Evolutionary conservation across 768 basidiomycete species (phyloP).

Genomic region (Lentinula boryana): DNA sequence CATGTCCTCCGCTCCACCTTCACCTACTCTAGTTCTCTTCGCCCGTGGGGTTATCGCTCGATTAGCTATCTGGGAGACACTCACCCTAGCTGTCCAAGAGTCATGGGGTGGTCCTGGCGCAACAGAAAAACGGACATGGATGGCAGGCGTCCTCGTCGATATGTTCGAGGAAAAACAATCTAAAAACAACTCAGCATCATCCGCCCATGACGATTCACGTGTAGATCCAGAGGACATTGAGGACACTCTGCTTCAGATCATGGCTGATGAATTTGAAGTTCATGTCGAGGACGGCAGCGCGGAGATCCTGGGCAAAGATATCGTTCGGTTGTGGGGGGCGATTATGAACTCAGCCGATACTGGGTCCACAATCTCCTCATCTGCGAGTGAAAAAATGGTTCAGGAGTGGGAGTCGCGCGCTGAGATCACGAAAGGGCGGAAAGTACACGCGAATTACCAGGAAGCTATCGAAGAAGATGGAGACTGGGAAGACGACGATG

Average conservation of each 20-base stretch:
- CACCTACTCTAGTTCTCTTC: slow-evolving; percentile 59
- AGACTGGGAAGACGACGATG: slow-evolving; percentile 43
- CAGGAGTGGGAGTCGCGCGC: slow-evolving; percentile 61
- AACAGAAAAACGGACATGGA: slow-evolving; percentile 74
- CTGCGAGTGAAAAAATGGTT: slow-evolving; percentile 23
- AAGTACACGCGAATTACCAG: slow-evolving; percentile 34
- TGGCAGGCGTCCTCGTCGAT: slow-evolving; percentile 77
- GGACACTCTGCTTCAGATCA: slow-evolving; percentile 73
- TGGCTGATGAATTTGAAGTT: slow-evolving; percentile 85
- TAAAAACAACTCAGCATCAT: background rate
- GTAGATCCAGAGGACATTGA: slow-evolving; percentile 75
- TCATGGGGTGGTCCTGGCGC: slow-evolving; percentile 79
- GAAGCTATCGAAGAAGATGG: slow-evolving; percentile 32
- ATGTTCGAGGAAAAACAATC: slow-evolving; percentile 53
- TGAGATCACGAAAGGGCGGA: slow-evolving; percentile 51
- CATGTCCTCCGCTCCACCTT: slow-evolving; percentile 22
- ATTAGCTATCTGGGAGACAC: slow-evolving; percentile 77
- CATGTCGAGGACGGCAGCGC: slow-evolving; percentile 82
- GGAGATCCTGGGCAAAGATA: slow-evolving; percentile 63
- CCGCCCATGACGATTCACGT: slow-evolving; percentile 16
- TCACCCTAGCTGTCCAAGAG: slow-evolving; percentile 81
- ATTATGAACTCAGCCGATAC: slow-evolving; percentile 15
- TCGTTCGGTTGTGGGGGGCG: slow-evolving; percentile 64
- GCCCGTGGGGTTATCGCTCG: slow-evolving; percentile 84
- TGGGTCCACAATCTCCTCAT: background rate